Base-by-base conservation (phyloP, 2,329 filamentous ascomycete species). In the Hortaea werneckii region DNA sequence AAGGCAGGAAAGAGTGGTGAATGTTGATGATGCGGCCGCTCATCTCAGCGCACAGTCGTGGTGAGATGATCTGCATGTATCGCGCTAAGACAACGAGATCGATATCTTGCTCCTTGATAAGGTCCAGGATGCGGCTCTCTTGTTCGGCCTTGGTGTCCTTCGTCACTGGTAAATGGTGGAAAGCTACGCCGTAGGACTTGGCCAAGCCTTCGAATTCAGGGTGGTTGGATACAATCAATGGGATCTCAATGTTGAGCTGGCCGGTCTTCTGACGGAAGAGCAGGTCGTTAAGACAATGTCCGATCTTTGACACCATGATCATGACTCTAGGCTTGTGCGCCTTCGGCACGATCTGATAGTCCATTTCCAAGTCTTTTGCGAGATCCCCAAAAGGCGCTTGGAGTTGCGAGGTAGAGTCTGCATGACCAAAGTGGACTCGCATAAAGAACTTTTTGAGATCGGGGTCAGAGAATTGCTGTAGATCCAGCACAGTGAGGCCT, bases 261-360 rank as follows among this genome's bases (percentile, higher is more conserved):
- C 79, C 79, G 12, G 80, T 82, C 65, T 82, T 82, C 59, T 83
- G 77, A 46, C 86, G 80, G 78, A 87, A 92, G 34, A 92, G 76
- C 41, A 92, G 71, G 66, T 90, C 85, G 66, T 89, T 89, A 44
- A 90, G 73, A 65, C 85, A 90, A 72, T 90, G 85, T 6, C 85
- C 86, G 58, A 87, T 89, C 71, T 89, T 89, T 59, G 85, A 89
- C 29, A 90, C 86, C 85, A 92, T 90, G 72, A 92, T 87, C 57
- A 92, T 72, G 41, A 89, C 82, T 54, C 80, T 77, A 47, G 82
- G 81, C 70, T 87, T 88, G 58, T 80, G 73, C 42, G 79, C 69
- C 9, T 80, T 76, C 3, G 83, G 78, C 10, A 80, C 76, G 56
- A 92, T 75, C 56, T 85, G 75, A 69, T 84, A 87, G 57, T 79